A percentile compares a stretch with the other conserved stretches of the same genome.
phyloP scores from a whole-genome alignment of 2,329 filamentous ascomycete genomes.

The Aureobasidium vineae region DNA sequence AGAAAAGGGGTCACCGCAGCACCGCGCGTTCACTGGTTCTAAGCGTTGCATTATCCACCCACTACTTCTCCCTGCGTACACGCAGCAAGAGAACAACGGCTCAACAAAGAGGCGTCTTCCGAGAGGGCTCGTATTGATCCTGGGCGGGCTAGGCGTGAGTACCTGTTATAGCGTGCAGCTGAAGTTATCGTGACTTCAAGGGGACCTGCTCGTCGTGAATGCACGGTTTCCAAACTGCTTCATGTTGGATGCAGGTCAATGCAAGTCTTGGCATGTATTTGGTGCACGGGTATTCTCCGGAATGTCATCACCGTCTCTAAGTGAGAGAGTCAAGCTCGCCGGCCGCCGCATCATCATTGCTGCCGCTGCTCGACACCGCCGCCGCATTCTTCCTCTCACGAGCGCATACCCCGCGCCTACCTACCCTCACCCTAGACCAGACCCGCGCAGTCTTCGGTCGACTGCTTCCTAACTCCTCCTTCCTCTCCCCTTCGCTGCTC shows the following conservation, averaged over 20 bases:
- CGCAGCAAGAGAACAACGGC: slow-evolving; percentile 2
- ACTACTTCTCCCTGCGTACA: slow-evolving; percentile 1
- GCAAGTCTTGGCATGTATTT: not conserved
- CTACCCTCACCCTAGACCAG: not conserved
- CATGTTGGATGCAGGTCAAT: not conserved
- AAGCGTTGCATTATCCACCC: not conserved
- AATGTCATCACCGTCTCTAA: slow-evolving; percentile 9
- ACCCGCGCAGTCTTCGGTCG: slow-evolving; percentile 1
- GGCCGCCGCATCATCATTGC: not conserved
- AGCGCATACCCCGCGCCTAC: slow-evolving; percentile 13
- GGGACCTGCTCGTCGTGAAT: not conserved
- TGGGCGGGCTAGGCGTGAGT: not conserved
- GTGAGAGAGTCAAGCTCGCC: slow-evolving; percentile 15
- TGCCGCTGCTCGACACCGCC: slow-evolving; percentile 6
- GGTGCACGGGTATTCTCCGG: slow-evolving; percentile 9
- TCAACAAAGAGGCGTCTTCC: not conserved
- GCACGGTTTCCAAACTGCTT: not conserved
- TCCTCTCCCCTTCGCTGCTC: slow-evolving; percentile 13
- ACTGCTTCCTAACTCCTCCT: not conserved
- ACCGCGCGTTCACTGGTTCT: slow-evolving; percentile 5
- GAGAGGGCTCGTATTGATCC: not conserved
- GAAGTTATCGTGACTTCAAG: slow-evolving; percentile 1
- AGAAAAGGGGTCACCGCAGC: not conserved
- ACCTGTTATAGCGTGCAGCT: not conserved
- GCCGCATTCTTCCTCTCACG: not conserved